phyloP scores from a whole-genome alignment of 495 filamentous ascomycete genomes.

The Cudoniella acicularis region DNA sequence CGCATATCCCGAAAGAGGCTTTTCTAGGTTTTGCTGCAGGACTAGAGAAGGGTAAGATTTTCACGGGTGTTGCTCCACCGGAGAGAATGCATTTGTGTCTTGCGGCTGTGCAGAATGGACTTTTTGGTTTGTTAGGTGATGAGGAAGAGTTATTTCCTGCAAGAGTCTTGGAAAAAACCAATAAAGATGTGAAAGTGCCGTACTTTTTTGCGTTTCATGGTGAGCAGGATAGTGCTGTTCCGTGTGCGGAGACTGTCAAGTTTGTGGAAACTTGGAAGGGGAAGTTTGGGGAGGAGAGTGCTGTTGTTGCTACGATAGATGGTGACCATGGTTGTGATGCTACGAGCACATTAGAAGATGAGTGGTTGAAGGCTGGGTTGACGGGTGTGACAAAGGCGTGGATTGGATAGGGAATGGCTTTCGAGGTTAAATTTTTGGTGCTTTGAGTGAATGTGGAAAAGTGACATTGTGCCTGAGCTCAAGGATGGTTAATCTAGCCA shows the following conservation, averaged over 20 bases:
- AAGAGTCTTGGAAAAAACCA: constrained; percentile 8
- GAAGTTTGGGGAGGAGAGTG: constrained; percentile 17
- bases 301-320: constrained; percentile 3
- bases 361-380: constrained; percentile 20
- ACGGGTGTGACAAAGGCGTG: constrained; percentile 11
- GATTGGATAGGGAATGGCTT: constrained; percentile 13
- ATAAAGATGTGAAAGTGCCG: constrained; percentile 7
- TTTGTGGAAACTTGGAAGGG: constrained; percentile 8
- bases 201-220: constrained; percentile 17
- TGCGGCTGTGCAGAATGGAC: constrained; percentile 4
- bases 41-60: constrained; percentile 3
- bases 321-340: constrained; percentile 22
- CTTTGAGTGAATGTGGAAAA: no score
- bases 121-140: constrained; percentile 5
- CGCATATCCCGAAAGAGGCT: not conserved
- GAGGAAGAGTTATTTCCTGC: constrained; percentile 8
- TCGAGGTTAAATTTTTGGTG: no score
- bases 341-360: not conserved
- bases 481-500: no score
- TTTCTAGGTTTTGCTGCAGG: constrained; percentile 1
- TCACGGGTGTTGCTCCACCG: constrained; percentile 11
- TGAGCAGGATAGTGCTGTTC: constrained; percentile 16
- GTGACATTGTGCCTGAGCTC: no score
- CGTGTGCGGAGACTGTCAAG: not conserved
- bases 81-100: constrained; percentile 7